Conservation (phyloP, 2,329 filamentous ascomycete genomes). For the Arthrobotrys entomopaga region DNA sequence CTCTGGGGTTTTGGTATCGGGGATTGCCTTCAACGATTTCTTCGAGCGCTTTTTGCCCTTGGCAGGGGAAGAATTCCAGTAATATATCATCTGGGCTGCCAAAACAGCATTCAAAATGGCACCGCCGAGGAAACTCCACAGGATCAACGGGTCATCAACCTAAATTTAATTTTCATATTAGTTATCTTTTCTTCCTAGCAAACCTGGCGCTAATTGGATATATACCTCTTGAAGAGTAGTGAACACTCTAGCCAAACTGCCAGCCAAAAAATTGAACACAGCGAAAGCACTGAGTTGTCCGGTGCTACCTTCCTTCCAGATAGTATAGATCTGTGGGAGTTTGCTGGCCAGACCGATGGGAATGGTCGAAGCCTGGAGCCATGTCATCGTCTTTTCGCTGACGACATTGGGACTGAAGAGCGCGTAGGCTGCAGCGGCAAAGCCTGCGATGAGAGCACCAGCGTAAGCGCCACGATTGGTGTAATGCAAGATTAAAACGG, state of each 20-base stretch:
- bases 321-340: constrained; percentile 88
- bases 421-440: constrained; percentile 75
- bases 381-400: constrained; percentile 72
- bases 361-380: constrained; percentile 58
- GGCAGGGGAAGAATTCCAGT: constrained; percentile 76
- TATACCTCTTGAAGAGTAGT: constrained; percentile 85
- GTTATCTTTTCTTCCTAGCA: background rate
- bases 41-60: constrained; percentile 58
- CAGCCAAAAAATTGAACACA: constrained; percentile 96
- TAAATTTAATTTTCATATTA: constrained; percentile 5
- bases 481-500: constrained; percentile 85
- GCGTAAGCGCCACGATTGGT: constrained; percentile 75
- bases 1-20: constrained; percentile 49
- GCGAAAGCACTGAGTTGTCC: constrained; percentile 97
- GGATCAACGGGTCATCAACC: constrained; percentile 93
- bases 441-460: constrained; percentile 78
- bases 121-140: constrained; percentile 92
- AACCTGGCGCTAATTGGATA: background rate
- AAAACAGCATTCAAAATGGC: constrained; percentile 89
- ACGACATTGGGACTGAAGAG: constrained; percentile 76
- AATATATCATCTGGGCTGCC: constrained; percentile 90
- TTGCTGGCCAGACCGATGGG: constrained; percentile 86
- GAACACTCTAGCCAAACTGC: constrained; percentile 93
- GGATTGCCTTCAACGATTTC: constrained; percentile 60
- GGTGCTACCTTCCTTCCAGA: constrained; percentile 85